Conservation (phyloP, 306 rosid species). For the Malus orientalis region DNA sequence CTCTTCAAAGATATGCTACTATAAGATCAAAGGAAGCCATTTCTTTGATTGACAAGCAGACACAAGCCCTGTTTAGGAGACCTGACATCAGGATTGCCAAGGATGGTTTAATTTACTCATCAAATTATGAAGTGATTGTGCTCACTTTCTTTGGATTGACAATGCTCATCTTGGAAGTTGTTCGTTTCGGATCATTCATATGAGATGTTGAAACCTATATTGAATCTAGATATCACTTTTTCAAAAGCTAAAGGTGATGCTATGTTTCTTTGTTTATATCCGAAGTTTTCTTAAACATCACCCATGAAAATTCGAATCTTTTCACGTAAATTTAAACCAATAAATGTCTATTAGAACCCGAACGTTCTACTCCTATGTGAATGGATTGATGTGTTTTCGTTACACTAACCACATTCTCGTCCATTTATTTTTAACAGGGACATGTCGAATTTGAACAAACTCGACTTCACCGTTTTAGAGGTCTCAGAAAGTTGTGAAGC, state of each 20-base stretch:
- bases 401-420: too few species aligned
- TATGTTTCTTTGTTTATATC: background rate
- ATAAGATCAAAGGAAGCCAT: slow-evolving; percentile 86
- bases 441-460: too few species aligned
- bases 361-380: too few species aligned
- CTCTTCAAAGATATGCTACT: slow-evolving; percentile 82
- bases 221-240: slow-evolving; percentile 69
- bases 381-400: too few species aligned
- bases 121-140: slow-evolving; percentile 58
- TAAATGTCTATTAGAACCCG: too few species aligned
- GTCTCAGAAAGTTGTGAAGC: too few species aligned
- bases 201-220: slow-evolving; percentile 83
- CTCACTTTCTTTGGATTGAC: slow-evolving; percentile 62
- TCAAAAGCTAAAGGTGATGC: slow-evolving; percentile 32
- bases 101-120: slow-evolving; percentile 70
- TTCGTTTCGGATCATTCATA: slow-evolving; percentile 78
- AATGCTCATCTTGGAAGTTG: slow-evolving; percentile 81
- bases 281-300: too few species aligned
- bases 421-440: too few species aligned
- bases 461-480: too few species aligned
- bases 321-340: too few species aligned
- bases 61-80: slow-evolving; percentile 81
- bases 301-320: too few species aligned
- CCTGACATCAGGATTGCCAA: slow-evolving; percentile 56
- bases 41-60: slow-evolving; percentile 89